phyloP scores from a whole-genome alignment of 2,329 filamentous ascomycete species.

The Ascochyta viciae-villosae region DNA sequence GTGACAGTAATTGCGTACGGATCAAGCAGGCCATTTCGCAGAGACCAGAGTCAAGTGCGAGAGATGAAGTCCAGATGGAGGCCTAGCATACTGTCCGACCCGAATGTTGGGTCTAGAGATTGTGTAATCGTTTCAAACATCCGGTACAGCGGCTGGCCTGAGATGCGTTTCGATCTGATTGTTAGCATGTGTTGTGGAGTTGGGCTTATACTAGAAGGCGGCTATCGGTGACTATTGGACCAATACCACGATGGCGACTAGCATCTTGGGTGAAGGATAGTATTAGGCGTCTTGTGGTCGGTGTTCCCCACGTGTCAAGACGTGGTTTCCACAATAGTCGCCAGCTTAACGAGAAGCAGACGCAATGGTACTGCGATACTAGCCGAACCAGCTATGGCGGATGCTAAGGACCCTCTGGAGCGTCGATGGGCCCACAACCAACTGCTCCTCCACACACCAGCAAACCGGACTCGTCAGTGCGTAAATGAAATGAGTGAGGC shows the following conservation, averaged over 20 bases:
- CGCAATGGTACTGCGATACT: not conserved
- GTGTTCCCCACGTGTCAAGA: not conserved
- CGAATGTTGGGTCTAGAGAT: not conserved
- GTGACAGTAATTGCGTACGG: constrained; percentile 1
- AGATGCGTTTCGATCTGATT: not conserved
- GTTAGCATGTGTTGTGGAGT: constrained; percentile 3
- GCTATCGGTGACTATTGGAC: not conserved
- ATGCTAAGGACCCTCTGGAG: not conserved
- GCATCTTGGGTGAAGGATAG: not conserved
- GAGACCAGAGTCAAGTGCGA: not conserved
- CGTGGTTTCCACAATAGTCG: not conserved
- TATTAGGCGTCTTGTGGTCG: not conserved
- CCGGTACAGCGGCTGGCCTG: constrained; percentile 5
- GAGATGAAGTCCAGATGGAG: not conserved
- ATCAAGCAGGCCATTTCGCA: constrained; percentile 3
- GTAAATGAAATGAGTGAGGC: not conserved
- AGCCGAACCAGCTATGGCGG: not conserved
- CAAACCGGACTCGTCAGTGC: not conserved
- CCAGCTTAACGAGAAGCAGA: not conserved
- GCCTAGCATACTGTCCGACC: not conserved
- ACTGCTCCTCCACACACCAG: not conserved
- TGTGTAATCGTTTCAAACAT: constrained; percentile 5
- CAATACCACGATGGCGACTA: not conserved
- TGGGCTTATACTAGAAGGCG: not conserved
- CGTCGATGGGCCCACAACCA: too few relatives aligned